These are phyloP conservation scores for Colletotrichum neosansevieriae DNA, from an alignment of 2,329 filamentous ascomycete species.

Conservation along the genomic window DNA sequence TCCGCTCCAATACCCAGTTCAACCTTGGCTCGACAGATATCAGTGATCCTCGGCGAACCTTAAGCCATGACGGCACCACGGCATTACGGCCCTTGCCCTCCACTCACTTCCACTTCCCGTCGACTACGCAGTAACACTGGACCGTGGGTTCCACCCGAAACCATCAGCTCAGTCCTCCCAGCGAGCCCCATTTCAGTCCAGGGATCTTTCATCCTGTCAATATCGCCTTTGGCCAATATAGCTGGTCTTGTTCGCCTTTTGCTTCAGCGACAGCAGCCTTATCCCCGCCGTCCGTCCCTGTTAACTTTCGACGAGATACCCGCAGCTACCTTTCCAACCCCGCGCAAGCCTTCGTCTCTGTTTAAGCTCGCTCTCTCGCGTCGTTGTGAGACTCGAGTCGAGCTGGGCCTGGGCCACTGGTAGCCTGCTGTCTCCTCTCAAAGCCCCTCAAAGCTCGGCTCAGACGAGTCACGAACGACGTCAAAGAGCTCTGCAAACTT, in stretches of 20 bases:
- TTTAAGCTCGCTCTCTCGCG: conserved; percentile 18
- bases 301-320: conserved; percentile 9
- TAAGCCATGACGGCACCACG: background rate
- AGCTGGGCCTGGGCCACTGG: background rate
- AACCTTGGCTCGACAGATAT: background rate
- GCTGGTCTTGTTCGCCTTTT: conserved; percentile 12
- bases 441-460: background rate
- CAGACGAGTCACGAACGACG: conserved; percentile 36
- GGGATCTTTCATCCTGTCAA: conserved; percentile 22
- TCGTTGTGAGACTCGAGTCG: background rate
- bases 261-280: conserved; percentile 30
- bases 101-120: too few species aligned
- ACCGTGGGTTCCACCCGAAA: too few species aligned
- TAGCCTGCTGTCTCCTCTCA: background rate
- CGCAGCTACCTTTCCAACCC: background rate
- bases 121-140: too few species aligned
- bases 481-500: conserved; percentile 17
- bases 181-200: conserved; percentile 10
- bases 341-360: background rate
- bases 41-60: conserved; percentile 2
- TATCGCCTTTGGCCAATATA: conserved; percentile 1
- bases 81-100: too few species aligned
- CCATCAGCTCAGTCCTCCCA: too few species aligned
- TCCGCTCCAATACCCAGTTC: background rate
- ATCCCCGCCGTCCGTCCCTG: conserved; percentile 22